Base-by-base conservation (phyloP, 2,329 filamentous ascomycete species). In the Aspergillus texensis region DNA sequence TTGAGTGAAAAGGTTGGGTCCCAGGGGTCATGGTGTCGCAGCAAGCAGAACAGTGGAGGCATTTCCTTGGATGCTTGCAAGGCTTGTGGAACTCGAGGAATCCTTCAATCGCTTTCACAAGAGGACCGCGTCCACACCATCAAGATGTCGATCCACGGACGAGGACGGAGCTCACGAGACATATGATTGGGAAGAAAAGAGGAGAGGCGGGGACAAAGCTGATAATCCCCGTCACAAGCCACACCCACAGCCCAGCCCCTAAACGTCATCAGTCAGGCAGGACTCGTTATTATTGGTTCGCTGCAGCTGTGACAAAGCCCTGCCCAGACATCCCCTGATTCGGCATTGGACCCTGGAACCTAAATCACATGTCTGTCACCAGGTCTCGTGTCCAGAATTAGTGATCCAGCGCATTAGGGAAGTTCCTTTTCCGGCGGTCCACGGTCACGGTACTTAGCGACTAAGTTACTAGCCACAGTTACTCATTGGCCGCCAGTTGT, bases 31-130 rank as follows among this genome's bases (percentile, higher is more conserved):
- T 61, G 52, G 61, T 62, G 46, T 63, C 54, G 60, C 54, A 58
- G 60, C 50, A 59, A 62, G 69, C 39, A 63, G 62, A 71, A 69
- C 68, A 63, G 67, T 70, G 68, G 69, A 62, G 63, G 60, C 30
- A 60, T 56, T 57, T 61, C 45, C 57, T 28, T 59, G 61, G 34
- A 57, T 50, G 57, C 52, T 43, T 57, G 57, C 46, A 55, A 48
- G 59, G 24, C 45, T 32, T 39, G 54, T 60, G 61, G 62, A 57
- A 57, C 58, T 62, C 57, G 28, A 61, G 32, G 8, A 50, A 53
- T 30, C 46, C 61, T 34, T 66, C 55, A 68, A 58, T 63, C 58
- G 63, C 56, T 34, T 28, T 32, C n/a, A 34, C 45, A 34, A 21
- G 45, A 46, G 50, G 46, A 46, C 43, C 41, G 30, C 24, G 36